phyloP scores from a whole-genome alignment of 1,284 basidiomycete species.

The Leccinum olivaceoglutinosum region DNA sequence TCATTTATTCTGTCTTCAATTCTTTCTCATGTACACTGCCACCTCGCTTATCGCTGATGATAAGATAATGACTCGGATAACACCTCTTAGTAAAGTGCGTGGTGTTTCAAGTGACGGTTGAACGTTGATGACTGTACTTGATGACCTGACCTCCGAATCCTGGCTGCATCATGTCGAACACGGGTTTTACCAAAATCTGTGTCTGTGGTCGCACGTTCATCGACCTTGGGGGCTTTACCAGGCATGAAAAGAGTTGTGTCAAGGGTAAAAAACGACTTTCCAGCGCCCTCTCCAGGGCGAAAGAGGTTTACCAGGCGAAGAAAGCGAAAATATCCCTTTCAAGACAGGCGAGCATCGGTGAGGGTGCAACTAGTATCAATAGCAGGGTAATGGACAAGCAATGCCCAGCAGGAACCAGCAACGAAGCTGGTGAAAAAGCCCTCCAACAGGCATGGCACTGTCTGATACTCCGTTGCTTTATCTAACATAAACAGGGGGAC shows the following conservation, averaged over 20 bases:
- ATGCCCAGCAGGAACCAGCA: not conserved
- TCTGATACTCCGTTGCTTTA: not conserved
- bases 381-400: not conserved
- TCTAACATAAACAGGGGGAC: slow-evolving; percentile 1
- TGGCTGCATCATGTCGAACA: not conserved
- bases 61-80: not conserved
- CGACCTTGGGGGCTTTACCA: not conserved
- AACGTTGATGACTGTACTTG: no score
- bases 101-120: not conserved
- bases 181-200: not conserved
- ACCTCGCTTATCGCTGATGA: not conserved
- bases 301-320: not conserved
- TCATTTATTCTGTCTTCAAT: not conserved
- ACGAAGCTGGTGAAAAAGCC: not conserved
- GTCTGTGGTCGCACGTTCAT: not conserved
- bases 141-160: not conserved
- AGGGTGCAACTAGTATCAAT: not conserved
- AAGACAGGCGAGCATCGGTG: not conserved
- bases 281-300: not conserved
- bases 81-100: not conserved
- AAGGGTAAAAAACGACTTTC: not conserved
- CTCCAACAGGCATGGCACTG: not conserved
- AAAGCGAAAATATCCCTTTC: not conserved
- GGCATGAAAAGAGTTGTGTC: not conserved
- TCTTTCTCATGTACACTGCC: not conserved